Evolutionary conservation across 768 basidiomycete species (phyloP).

Genomic region (Lactarius trivialis): DNA sequence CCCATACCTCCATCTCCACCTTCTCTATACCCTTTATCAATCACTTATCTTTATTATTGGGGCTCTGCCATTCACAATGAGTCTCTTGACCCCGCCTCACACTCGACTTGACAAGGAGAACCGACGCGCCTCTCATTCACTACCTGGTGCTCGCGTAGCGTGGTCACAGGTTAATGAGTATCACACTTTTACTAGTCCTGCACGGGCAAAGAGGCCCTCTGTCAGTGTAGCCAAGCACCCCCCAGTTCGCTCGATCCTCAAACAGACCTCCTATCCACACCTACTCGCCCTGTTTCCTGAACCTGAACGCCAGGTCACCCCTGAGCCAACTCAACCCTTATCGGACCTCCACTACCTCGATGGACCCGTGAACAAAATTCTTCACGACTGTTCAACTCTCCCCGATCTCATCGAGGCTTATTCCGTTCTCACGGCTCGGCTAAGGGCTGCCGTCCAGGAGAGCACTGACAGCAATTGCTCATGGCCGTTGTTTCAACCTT

Average conservation of each 20-base stretch:
- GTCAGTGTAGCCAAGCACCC: constrained; percentile 34
- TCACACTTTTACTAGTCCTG: constrained; percentile 34
- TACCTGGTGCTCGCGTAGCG: constrained; percentile 34
- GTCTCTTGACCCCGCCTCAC: constrained; percentile 55
- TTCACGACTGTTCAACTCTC: constrained; percentile 42
- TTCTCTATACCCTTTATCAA: not conserved
- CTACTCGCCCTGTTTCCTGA: constrained; percentile 36
- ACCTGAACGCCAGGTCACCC: constrained; percentile 55
- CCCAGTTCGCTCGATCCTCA: constrained; percentile 66
- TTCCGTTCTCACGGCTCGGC: constrained; percentile 57
- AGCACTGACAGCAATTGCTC: constrained; percentile 51
- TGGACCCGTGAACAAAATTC: constrained; percentile 55
- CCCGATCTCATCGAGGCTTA: constrained; percentile 68
- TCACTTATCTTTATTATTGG: not conserved
- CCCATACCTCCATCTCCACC: constrained; percentile 25
- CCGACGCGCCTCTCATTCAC: constrained; percentile 27
- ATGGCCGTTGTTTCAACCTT: constrained; percentile 67
- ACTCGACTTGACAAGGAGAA: constrained; percentile 55
- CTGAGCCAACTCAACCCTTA: constrained; percentile 69
- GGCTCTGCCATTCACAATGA: constrained; percentile 30
- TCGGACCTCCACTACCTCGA: constrained; percentile 56
- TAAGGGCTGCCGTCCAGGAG: constrained; percentile 41
- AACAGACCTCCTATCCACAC: constrained; percentile 37
- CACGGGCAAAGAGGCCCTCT: constrained; percentile 9
- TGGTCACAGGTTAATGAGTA: constrained; percentile 50